Evolutionary conservation across 2,329 filamentous ascomycete genomes (phyloP), one percentile per base, ranked within the genome.

Genomic region (Colletotrichum chrysophilum): DNA sequence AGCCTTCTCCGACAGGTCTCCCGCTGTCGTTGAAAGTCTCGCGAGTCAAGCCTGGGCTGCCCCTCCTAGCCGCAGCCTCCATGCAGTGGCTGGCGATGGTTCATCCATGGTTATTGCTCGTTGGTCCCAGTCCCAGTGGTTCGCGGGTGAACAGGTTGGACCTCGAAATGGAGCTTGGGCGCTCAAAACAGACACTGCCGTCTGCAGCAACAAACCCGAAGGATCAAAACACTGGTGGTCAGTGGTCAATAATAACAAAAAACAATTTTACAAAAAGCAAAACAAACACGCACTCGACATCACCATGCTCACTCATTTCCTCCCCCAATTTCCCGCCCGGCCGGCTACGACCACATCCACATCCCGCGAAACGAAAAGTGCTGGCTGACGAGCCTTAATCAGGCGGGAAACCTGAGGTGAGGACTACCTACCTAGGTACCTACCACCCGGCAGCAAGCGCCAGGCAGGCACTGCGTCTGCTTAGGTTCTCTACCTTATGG

Each of bases 101-200:
- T 71, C 38, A 71, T 71, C 69, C 72, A 66, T 75, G 68, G 61
- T 67, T 48, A n/a, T 30, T 38, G 62, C 30, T 24, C 58, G 71
- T 65, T 34, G 38, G 36, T 14, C 18, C 26, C 34, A 32, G 28
- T 14, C 18, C 24, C 36, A 34, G 30, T 16, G 24, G 55, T 24
- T 18, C 43, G 26, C 28, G 61, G 32, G 58, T 28, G 21, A 64
- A 55, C 71, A 30, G 28, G 16, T 24, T 26, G 43, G 58, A 74
- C 56, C 24, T 58, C 55, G 43, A 56, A 43, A 61, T 43, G 65
- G 58, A 71, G 66, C 55, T 69, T 68, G 30, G 66, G 66, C 58
- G 12, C 28, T 52, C 58, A 18, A n/a, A n/a, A 34, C 18, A 34
- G 26, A 36, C 34, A 28, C 26, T 28, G 32, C 55, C 26, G 21